Evolutionary conservation across 2,329 filamentous ascomycete species (phyloP).

Genomic region (Clarireedia sp.): DNA sequence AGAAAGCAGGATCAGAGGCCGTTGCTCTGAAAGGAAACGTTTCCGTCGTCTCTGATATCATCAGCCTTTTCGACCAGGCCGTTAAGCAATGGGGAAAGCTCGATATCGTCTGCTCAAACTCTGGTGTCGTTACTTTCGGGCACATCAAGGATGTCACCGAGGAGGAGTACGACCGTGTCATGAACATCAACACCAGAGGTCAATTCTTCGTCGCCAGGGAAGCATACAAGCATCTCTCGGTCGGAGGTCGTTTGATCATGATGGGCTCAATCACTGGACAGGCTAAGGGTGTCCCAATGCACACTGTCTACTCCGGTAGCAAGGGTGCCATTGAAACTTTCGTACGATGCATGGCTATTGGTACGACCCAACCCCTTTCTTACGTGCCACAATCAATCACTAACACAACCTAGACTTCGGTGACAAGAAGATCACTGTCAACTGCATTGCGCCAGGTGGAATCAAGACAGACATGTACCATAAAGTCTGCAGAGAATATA

Average conservation of each 20-base stretch:
- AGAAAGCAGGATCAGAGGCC: conserved; percentile 41
- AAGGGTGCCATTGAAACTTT: conserved; percentile 74
- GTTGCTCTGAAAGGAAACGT: conserved; percentile 54
- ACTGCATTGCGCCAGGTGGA: conserved; percentile 61
- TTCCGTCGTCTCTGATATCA: conserved; percentile 35
- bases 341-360: conserved; percentile 64
- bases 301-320: conserved; percentile 65
- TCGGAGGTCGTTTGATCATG: conserved; percentile 65
- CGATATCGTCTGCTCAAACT: conserved; percentile 28
- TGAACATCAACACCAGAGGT: conserved; percentile 56
- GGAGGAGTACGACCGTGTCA: conserved; percentile 37
- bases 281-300: conserved; percentile 60
- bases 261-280: conserved; percentile 65
- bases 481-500: conserved; percentile 55
- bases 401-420: conserved; percentile 49
- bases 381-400: conserved; percentile 43
- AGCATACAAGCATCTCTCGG: conserved; percentile 61
- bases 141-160: conserved; percentile 25
- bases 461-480: conserved; percentile 64
- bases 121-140: conserved; percentile 46
- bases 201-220: conserved; percentile 74
- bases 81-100: conserved; percentile 26
- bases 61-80: conserved; percentile 23
- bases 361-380: conserved; percentile 32
- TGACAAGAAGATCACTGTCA: conserved; percentile 56